Evolutionary conservation across 257 asterid species (phyloP).

Genomic region (Solanum commersonii): DNA sequence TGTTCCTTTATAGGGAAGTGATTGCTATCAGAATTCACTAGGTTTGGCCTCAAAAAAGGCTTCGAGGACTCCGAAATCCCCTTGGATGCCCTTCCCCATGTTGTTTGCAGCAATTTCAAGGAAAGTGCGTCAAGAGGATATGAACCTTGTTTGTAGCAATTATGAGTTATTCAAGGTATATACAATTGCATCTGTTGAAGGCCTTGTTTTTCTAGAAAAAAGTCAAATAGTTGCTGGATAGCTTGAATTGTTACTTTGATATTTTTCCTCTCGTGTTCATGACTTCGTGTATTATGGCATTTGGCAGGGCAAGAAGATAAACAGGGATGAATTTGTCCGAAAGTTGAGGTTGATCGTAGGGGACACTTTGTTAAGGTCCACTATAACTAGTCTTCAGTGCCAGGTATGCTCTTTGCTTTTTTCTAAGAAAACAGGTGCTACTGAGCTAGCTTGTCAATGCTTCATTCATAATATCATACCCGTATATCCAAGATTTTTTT

Average conservation of each 20-base stretch:
- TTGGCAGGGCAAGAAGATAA: conserved; percentile 48
- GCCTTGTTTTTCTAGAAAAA: not conserved
- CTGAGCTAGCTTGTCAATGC: not conserved
- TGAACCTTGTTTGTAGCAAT: conserved; percentile 41
- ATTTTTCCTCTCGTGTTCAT: not conserved
- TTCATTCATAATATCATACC: not conserved
- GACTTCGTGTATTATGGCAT: not conserved
- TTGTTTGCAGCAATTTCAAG: conserved; percentile 61
- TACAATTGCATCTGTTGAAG: not conserved
- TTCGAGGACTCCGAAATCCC: conserved; percentile 56
- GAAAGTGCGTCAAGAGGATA: conserved; percentile 38
- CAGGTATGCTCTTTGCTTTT: conserved; percentile 28
- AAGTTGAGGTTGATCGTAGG: conserved; percentile 69
- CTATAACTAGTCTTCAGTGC: conserved; percentile 51
- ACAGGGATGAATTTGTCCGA: conserved; percentile 52
- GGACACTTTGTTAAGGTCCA: conserved; percentile 51
- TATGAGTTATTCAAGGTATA: conserved; percentile 57
- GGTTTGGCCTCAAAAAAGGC: conserved; percentile 14
- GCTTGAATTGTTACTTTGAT: not conserved
- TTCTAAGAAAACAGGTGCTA: not conserved
- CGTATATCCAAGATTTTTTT: not conserved
- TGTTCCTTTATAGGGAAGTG: conserved; percentile 23
- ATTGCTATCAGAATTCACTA: conserved; percentile 16
- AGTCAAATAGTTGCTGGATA: not conserved
- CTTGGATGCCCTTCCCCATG: conserved; percentile 79